These are phyloP conservation scores for Mucor circinelloides DNA, from an alignment of 371 early-diverging fungal species.

Conservation along the genomic window DNA sequence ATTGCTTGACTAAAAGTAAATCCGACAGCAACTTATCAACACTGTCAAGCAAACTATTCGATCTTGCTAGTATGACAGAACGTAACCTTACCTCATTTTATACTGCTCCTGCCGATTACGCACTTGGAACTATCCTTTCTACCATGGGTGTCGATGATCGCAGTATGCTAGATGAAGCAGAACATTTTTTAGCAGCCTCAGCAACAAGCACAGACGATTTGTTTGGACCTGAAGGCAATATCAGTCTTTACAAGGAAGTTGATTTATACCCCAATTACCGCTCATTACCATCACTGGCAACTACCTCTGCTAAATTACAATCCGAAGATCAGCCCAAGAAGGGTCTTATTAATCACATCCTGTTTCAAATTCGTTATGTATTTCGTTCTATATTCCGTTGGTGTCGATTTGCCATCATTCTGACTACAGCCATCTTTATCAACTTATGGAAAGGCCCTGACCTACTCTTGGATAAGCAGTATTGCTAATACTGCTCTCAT, in stretches of 20 bases:
- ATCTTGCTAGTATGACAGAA: slow-evolving; percentile 32
- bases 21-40: neutral
- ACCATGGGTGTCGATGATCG: slow-evolving; percentile 28
- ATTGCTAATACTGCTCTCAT: neutral
- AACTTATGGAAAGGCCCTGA: slow-evolving; percentile 65
- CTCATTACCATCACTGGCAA: neutral
- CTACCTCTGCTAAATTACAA: neutral
- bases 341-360: slow-evolving; percentile 18
- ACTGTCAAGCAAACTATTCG: slow-evolving; percentile 12
- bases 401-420: slow-evolving; percentile 57
- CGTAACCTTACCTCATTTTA: slow-evolving; percentile 35
- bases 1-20: neutral
- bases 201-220: slow-evolving; percentile 6
- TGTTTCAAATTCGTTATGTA: slow-evolving; percentile 32
- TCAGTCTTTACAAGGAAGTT: slow-evolving; percentile 10
- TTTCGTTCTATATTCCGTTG: slow-evolving; percentile 53
- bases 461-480: slow-evolving; percentile 26
- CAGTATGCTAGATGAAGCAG: slow-evolving; percentile 25
- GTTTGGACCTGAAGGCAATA: slow-evolving; percentile 21
- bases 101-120: slow-evolving; percentile 36
- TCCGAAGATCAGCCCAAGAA: neutral
- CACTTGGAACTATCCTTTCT: slow-evolving; percentile 25
- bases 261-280: slow-evolving; percentile 25
- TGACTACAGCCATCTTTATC: slow-evolving; percentile 54
- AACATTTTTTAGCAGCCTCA: slow-evolving; percentile 6